Base-by-base conservation (phyloP, 352 stramenopile genomes). In the Globisporangium emineosum region DNA sequence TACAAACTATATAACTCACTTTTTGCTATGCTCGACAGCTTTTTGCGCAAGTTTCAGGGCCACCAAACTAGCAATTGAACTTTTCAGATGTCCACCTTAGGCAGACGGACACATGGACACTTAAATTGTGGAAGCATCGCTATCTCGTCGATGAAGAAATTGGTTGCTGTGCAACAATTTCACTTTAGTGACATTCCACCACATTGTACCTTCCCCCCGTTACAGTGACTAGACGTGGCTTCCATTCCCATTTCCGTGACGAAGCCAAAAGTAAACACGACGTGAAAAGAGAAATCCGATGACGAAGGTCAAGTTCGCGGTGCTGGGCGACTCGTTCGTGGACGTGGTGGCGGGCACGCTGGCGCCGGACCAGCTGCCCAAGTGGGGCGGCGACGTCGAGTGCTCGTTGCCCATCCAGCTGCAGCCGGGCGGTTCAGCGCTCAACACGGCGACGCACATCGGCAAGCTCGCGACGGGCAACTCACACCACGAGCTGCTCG, bases 371-470 rank as follows among this genome's bases (percentile, higher is more conserved):
- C 78, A 88, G 72, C 66, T 95, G 47, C 87, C 87, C 45, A 83
- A 80, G 47, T 95, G 84, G 87, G 87, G 87, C 25, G 75, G 81
- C 12, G 87, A 94, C 65, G 76, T 88, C 23, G 85, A 92, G 64
- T 88, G 81, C 70, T 75, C 67, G 45, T 76, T 64, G 13, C 76
- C 81, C 9, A 93, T 94, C 52, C 64, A 90, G 65, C 70, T 93
- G 63, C 86, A 93, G 65, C 83, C 87, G 0, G 85, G 87, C 23
- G 87, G 87, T 62, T 94, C 85, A 56, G 85, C 85, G 45, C 75
- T 92, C 63, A 95, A 95, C 74, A 95, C 87, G 23, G 85, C 85
- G 6, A 93, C 85, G 51, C 83, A 94, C 57, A 67, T 94, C 49
- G 80, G 80, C 45, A 90, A 78, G 55, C 71, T 95, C 56, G 71